Percentiles rank a stretch among this genome's conserved stretches.
Evolutionary conservation across 495 filamentous ascomycete species (phyloP).

Genomic region (Podospora pseudoanserina): DNA sequence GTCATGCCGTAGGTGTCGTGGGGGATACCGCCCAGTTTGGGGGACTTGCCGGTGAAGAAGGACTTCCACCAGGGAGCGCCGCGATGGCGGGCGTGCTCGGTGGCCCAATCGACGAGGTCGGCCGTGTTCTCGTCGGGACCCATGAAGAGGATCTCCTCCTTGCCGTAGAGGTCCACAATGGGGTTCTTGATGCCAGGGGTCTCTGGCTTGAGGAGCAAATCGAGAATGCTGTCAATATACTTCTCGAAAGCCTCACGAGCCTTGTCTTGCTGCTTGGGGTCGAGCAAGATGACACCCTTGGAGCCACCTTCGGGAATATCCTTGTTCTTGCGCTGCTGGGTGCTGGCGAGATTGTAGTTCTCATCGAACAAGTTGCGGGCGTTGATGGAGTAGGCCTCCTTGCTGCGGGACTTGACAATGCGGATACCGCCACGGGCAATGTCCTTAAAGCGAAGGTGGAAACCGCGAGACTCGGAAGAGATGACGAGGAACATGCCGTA

Average conservation of each 20-base stretch:
- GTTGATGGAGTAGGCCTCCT: conserved; percentile 93
- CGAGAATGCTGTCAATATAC: conserved; percentile 97
- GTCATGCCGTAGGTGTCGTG: conserved; percentile 98
- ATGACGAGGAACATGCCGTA: conserved; percentile 99
- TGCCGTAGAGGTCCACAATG: conserved; percentile 89
- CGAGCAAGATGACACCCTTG: conserved; percentile 94
- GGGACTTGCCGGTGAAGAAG: conserved; percentile 98
- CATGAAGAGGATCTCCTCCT: conserved; percentile 96
- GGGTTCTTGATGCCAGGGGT: conserved; percentile 98
- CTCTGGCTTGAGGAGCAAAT: conserved; percentile 81
- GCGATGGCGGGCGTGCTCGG: conserved; percentile 81
- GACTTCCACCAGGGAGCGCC: conserved; percentile 99
- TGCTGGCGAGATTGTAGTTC: conserved; percentile 97
- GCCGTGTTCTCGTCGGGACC: conserved; percentile 98
- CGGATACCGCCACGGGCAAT: conserved; percentile 96
- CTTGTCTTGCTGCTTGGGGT: conserved; percentile 91
- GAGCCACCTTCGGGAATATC: conserved; percentile 99
- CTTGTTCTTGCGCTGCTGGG: conserved; percentile 99
- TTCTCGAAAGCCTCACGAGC: conserved; percentile 91
- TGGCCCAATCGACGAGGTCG: conserved; percentile 96
- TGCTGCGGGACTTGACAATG: conserved; percentile 95
- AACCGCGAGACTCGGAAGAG: conserved; percentile 92
- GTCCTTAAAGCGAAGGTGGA: conserved; percentile 96
- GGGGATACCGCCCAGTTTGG: conserved; percentile 91
- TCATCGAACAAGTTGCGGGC: conserved; percentile 94